Base-by-base conservation (phyloP, 2,329 filamentous ascomycete genomes). In the Geosmithia putterillii region DNA sequence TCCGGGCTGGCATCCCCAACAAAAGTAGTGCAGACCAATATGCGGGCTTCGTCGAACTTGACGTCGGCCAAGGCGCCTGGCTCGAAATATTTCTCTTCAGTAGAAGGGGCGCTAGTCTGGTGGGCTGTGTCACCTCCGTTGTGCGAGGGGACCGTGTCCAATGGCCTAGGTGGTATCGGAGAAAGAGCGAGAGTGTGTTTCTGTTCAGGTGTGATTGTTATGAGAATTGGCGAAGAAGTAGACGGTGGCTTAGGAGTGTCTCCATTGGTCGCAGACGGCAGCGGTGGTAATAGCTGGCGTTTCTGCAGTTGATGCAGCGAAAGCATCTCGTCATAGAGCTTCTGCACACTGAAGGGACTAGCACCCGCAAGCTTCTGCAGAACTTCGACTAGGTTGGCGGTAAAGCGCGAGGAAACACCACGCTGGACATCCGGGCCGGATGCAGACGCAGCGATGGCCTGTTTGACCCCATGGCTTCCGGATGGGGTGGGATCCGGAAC, bases 11-110 rank as follows among this genome's bases (percentile, higher is more conserved):
- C 74, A 50, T 81, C 77, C 22, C 77, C 77, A 22, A 81, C 74
- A 53, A 80, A 81, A 0, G 77, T 81, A 0, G 78, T 82, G 54
- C 78, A 81, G 2, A 81, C 77, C 10, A 82, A 60, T n/a, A 80
- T 73, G 48, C 78, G 68, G 8, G 71, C 65, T 51, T 81, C 76
- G 25, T 81, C 76, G 51, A 82, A 79, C 9, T 70, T 71, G 18
- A 81, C 60, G 48, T 77, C 73, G 5, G 69, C 62, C 2, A 71
- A 67, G 2, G 68, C 64, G 17, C 66, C 66, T 7, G 68, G 64
- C 28, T 69, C 65, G 47, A 74, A 69, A 34, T 65, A 52, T 21
- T 64, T 57, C 23, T 70, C 66, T 42, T 64, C 58, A 12, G 28
- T 3, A 32, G 28, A 12, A 12, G 28, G 4, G 10, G 28, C 4